Base-by-base conservation (phyloP, 139 green algal genomes). In the Auxenochlorella pyrenoidosa region DNA sequence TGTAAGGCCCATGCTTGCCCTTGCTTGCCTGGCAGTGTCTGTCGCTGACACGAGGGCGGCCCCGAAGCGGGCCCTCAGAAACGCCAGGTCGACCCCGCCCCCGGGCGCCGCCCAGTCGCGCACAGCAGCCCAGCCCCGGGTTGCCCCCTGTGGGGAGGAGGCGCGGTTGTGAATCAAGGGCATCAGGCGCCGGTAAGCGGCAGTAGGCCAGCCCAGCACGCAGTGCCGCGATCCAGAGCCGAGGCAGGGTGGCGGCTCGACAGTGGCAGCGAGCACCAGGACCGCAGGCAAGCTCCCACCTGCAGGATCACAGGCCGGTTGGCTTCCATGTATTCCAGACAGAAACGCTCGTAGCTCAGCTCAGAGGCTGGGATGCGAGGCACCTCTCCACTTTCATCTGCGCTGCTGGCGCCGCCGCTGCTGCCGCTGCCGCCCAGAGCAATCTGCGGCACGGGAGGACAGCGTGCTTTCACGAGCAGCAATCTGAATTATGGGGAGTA, bases 281-380 rank as follows among this genome's bases (percentile, higher is more conserved):
- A 38, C 36, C 0, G 22, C 58, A 40, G 24, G 5, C 10, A 10
- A 34, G n/a, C 15, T 24, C 24, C 41, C 54, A 93, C 93, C 89
- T 92, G 79, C 18, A 96, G 91, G 16, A 96, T 78, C 18, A 96
- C 92, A 19, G 94, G 94, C n/a, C 87, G 12, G 85, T 95, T 95
- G 41, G 83, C 88, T n/a, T 85, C 90, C 94, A 96, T 95, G 82
- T 90, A 96, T 26, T 84, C 58, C 24, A 58, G 38, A 58, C 79
- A 84, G 34, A 84, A 84, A 5, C 79, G 40, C 30, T 76, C 30
- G 30, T 85, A 85, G 41, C 22, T 73, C 19, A 84, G 79, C 79
- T 84, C 54, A 38, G 58, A 59, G 15, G 79, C 80, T 5, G 36
- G 72, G 40, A 60, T 60, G 40, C 80, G 59, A 2, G 68, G 80